Conservation (phyloP, 2,329 filamentous ascomycete species). For the Cercospora brassicicola region DNA sequence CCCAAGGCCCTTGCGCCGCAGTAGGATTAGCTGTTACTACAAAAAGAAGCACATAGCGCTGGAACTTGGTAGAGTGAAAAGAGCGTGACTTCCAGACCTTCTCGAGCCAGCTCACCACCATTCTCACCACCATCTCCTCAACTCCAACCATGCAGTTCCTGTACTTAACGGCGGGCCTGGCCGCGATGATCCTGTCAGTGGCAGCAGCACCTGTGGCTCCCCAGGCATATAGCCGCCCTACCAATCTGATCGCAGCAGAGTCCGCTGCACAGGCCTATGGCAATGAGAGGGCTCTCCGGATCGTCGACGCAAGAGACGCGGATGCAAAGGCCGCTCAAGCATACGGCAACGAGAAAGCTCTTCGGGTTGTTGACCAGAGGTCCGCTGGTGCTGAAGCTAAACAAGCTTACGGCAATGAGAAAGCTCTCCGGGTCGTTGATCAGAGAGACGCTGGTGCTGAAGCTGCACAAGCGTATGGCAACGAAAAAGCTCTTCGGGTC, state of each 20-base stretch:
- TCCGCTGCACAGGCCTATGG: constrained; percentile 4
- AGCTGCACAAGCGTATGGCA: constrained; percentile 4
- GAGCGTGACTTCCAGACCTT: background rate
- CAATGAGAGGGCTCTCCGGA: background rate
- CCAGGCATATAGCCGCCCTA: constrained; percentile 1
- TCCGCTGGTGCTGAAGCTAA: background rate
- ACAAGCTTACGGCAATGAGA: constrained; percentile 4
- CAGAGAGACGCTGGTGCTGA: constrained; percentile 1
- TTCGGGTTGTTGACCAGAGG: background rate
- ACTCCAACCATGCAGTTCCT: background rate
- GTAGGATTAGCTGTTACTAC: background rate
- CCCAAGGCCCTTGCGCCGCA: background rate
- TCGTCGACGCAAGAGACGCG: constrained; percentile 1
- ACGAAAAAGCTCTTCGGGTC: background rate
- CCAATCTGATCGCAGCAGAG: background rate
- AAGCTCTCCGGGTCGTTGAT: background rate
- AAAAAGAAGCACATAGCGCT: background rate
- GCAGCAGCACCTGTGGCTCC: constrained; percentile 6
- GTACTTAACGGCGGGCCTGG: background rate
- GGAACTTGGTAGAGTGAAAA: background rate
- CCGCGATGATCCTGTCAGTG: background rate
- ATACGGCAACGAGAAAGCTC: constrained; percentile 4
- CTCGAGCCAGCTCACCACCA: background rate
- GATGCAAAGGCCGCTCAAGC: constrained; percentile 1
- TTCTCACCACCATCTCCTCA: background rate